Conservation (phyloP, 2,329 filamentous ascomycete genomes). For the Botrytis porri region DNA sequence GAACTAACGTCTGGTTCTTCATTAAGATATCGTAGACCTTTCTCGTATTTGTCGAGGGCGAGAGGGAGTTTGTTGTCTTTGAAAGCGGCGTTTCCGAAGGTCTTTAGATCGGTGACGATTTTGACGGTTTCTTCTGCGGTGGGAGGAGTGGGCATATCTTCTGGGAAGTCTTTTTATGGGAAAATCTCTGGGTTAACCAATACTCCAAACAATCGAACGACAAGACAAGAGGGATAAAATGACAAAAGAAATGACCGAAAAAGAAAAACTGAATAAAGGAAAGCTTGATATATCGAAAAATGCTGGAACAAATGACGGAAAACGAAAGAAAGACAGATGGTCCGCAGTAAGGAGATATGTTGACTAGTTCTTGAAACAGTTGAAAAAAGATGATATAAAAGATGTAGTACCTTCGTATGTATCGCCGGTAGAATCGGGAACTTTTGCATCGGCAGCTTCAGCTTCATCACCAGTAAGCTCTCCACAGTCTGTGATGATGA, state of each 20-base stretch:
- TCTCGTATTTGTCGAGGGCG: constrained; percentile 89
- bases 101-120: constrained; percentile 83
- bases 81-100: constrained; percentile 89
- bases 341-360: neutral
- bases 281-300: neutral
- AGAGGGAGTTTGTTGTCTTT: constrained; percentile 68
- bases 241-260: neutral
- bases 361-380: constrained; percentile 14
- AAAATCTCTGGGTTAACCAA: constrained; percentile 5
- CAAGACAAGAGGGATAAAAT: neutral
- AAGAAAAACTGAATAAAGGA: neutral
- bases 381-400: constrained; percentile 11
- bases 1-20: constrained; percentile 75
- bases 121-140: constrained; percentile 67
- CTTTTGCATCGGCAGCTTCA: constrained; percentile 62
- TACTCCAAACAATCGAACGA: neutral
- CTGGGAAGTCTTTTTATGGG: constrained; percentile 67
- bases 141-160: constrained; percentile 65
- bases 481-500: constrained; percentile 78
- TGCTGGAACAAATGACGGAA: neutral
- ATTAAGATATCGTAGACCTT: constrained; percentile 84
- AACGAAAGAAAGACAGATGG: neutral
- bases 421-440: constrained; percentile 79
- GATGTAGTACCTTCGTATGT: constrained; percentile 61
- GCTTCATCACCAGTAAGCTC: constrained; percentile 74